These are phyloP conservation scores for Aspergillus tubingensis DNA, from an alignment of 2,329 filamentous ascomycete genomes.

Conservation along the genomic window DNA sequence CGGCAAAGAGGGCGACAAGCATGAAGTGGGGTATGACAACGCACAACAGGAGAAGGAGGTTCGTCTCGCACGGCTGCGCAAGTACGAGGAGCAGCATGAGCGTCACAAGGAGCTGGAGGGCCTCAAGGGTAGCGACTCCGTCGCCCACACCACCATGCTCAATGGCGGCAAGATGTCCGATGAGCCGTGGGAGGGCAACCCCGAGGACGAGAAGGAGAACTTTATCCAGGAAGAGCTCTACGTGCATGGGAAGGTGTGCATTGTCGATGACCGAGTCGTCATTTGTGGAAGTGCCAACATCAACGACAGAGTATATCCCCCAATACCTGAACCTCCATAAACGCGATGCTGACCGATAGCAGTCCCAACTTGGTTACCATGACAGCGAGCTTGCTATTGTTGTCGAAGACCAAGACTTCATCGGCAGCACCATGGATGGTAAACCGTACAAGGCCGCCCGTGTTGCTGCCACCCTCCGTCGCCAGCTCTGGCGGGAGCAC, in stretches of 20 bases:
- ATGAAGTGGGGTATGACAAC: slow-evolving; percentile 41
- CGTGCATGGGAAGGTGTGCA: slow-evolving; percentile 83
- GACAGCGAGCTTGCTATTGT: slow-evolving; percentile 90
- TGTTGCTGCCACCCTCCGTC: slow-evolving; percentile 78
- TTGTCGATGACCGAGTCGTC: slow-evolving; percentile 78
- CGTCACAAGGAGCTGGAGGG: slow-evolving; percentile 19
- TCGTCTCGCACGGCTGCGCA: slow-evolving; percentile 42
- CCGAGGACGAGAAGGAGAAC: slow-evolving; percentile 76
- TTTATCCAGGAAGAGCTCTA: slow-evolving; percentile 97
- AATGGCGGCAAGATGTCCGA: slow-evolving; percentile 63
- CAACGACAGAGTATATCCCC: slow-evolving; percentile 57
- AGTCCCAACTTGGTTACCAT: slow-evolving; percentile 77
- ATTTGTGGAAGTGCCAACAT: slow-evolving; percentile 77
- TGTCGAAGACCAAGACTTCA: slow-evolving; percentile 72
- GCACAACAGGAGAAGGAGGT: slow-evolving; percentile 44
- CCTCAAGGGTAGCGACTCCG: slow-evolving; percentile 52
- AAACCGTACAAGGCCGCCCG: slow-evolving; percentile 69
- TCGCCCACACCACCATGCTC: slow-evolving; percentile 82
- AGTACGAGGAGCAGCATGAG: slow-evolving; percentile 24
- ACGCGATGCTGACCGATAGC: neutral
- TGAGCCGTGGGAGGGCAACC: slow-evolving; percentile 74
- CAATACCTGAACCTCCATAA: neutral
- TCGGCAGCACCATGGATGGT: slow-evolving; percentile 74
- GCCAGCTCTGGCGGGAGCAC: slow-evolving; percentile 88
- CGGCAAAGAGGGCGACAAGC: slow-evolving; percentile 49